phyloP scores from a whole-genome alignment of 2,329 filamentous ascomycete genomes.

The Fusarium anthophilum region DNA sequence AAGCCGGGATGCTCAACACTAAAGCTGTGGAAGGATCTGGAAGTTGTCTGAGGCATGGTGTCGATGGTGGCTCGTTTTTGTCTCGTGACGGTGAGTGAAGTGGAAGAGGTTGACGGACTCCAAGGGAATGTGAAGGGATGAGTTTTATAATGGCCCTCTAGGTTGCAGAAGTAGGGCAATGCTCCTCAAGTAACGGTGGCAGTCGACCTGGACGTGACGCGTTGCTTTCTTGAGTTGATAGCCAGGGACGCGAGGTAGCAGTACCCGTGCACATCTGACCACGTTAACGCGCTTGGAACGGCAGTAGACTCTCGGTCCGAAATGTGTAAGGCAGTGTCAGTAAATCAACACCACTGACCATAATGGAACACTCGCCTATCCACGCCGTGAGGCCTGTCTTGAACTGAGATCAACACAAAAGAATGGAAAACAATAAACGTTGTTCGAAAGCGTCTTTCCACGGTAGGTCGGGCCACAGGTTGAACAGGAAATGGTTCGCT shows the following conservation, averaged over 20 bases:
- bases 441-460: no score
- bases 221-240: neutral
- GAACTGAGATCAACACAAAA: no score
- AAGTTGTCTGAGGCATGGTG: neutral
- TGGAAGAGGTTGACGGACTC: neutral
- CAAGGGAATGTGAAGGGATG: neutral
- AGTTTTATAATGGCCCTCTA: neutral
- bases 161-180: neutral
- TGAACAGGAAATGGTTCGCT: no score
- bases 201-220: neutral
- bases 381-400: no score
- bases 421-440: no score
- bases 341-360: no score
- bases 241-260: neutral
- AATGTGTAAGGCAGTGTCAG: no score
- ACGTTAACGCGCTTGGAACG: neutral
- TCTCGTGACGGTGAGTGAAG: neutral
- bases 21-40: neutral
- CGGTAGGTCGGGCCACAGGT: no score
- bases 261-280: rapidly evolving
- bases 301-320: no score
- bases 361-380: no score
- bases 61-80: neutral
- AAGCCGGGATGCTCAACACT: neutral
- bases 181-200: neutral